phyloP scores from a whole-genome alignment of 1,284 basidiomycete species.

The Malassezia globosa region DNA sequence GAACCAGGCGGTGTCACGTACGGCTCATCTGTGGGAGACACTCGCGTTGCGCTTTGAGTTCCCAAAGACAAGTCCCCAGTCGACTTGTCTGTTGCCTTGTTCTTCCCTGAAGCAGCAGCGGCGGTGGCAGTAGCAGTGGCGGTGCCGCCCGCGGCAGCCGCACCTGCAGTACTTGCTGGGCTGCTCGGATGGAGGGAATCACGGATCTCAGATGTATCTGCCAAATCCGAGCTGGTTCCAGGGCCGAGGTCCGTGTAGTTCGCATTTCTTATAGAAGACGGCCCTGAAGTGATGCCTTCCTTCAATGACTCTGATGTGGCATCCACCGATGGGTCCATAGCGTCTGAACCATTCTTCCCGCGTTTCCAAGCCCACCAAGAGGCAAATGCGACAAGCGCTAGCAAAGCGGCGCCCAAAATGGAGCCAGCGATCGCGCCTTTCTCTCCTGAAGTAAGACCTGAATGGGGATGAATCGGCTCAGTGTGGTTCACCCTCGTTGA shows the following conservation, averaged over 20 bases:
- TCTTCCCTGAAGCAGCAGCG: neutral
- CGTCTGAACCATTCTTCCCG: neutral
- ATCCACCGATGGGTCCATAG: neutral
- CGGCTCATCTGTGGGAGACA: neutral
- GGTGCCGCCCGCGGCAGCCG: neutral
- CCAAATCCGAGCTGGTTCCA: neutral
- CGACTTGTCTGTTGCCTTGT: neutral
- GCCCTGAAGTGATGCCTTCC: neutral
- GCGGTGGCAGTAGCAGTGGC: neutral
- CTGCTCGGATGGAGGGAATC: neutral
- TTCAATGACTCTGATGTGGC: neutral
- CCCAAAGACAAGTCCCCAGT: too few species aligned
- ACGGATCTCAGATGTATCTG: neutral
- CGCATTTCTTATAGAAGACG: neutral
- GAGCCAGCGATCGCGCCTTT: constrained; percentile 16
- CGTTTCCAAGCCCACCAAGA: neutral
- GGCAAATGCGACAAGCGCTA: neutral
- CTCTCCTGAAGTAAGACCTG: constrained; percentile 2
- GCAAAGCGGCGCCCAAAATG: constrained; percentile 8
- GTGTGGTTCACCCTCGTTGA: neutral
- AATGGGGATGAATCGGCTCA: neutral
- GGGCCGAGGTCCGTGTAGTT: neutral
- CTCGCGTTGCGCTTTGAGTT: neutral
- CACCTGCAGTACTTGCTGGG: neutral
- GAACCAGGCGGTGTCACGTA: neutral